Conservation (phyloP, 1,284 basidiomycete species). For the Ceratobasidium sp. region DNA sequence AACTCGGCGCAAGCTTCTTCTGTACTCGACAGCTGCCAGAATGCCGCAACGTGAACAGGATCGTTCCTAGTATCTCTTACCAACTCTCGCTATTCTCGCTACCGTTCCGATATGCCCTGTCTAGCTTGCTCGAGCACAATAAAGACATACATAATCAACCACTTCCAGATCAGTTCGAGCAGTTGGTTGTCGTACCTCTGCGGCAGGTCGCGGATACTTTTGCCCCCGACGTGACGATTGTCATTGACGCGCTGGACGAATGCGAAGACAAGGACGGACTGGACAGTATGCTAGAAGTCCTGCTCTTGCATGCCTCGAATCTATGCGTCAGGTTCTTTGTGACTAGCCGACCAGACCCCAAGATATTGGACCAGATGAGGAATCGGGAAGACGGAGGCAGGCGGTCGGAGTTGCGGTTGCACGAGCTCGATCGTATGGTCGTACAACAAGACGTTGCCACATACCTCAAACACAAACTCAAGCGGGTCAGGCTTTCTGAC, state of each 20-base stretch:
- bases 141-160: background rate
- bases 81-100: background rate
- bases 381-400: too few relatives aligned
- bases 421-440: too few relatives aligned
- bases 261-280: background rate
- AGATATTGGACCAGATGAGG: background rate
- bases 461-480: background rate
- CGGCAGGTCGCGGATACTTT: background rate
- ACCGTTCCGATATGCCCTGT: slow-evolving; percentile 11
- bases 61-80: slow-evolving; percentile 4
- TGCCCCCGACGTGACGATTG: background rate
- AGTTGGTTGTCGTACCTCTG: background rate
- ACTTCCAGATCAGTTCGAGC: background rate
- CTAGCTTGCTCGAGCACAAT: background rate
- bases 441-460: too few relatives aligned
- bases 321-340: background rate
- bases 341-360: background rate
- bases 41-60: slow-evolving; percentile 13
- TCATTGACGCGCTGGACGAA: slow-evolving; percentile 35
- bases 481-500: background rate
- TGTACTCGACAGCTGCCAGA: slow-evolving; percentile 5
- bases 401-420: too few relatives aligned
- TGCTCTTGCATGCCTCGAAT: background rate
- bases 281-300: background rate
- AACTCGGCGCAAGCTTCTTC: slow-evolving; percentile 31